Evolutionary conservation across 768 basidiomycete genomes (phyloP), one percentile per base, ranked within the genome.

Genomic region (Termitomyces sp.): DNA sequence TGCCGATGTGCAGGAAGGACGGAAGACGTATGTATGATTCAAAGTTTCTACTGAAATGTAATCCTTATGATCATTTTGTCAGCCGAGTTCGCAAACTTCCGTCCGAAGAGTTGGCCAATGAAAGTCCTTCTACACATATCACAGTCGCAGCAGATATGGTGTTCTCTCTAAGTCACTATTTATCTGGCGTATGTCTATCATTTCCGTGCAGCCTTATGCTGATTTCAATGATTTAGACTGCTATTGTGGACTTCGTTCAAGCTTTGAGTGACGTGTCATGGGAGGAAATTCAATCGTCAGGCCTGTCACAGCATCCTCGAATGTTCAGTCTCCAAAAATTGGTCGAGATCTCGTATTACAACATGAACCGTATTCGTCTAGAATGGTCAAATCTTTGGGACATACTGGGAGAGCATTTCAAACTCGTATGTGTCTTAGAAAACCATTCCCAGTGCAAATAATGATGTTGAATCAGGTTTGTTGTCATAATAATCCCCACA

Each of bases 101-200:
- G 10, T 88, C 92, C 16, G 97, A 98, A 71, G 96, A 98, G 69
- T 80, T 99, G 26, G 97, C 95, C 0, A 94, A 93, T 61, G 97
- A 98, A 73, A 95, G 96, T 68, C 83, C 95, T 52, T 98, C 97
- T 13, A 95, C 94, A 0, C 95, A 98, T 70, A 97, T 99, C 63
- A 98, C 96, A 0, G 96, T 98, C 44, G 95, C 97, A 1, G 93
- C 97, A 6, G 97, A 99, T 70, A 98, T 98, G 95, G 95, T 99
- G 35, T 99, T 99, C 75, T 98, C 95, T 8, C 78, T 93, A 12
- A 96, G 94, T 63, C 94, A 95, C 68, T 93, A 93, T 66, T 78
- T 99, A 35, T 93, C 94, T 35, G 97, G 97, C 52, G 96, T 98
- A 74, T 47, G 91, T 79, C n/a, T 50, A 40, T 52, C 40, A 13